phyloP scores from a whole-genome alignment of 78 protist species.

The Ministeria vibrans region DNA sequence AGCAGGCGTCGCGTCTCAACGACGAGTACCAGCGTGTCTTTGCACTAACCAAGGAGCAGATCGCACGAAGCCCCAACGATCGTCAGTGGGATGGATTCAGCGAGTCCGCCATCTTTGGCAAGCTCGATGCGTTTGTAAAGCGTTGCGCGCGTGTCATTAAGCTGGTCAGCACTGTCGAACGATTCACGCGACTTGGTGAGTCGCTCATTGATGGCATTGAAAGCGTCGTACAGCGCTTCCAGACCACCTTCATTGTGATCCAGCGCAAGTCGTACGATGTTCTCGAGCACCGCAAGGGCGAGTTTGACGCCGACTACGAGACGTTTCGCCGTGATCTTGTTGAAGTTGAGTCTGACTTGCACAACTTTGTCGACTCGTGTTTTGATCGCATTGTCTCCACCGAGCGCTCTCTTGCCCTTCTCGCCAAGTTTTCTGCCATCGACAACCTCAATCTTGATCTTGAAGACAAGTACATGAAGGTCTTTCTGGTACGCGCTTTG shows the following conservation, averaged over 20 bases:
- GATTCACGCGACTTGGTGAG: slow-evolving; percentile 32
- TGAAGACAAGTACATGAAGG: slow-evolving; percentile 41
- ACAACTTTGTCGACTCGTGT: slow-evolving; percentile 42
- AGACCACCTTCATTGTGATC: slow-evolving; percentile 25
- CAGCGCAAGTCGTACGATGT: slow-evolving; percentile 60
- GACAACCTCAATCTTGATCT: slow-evolving; percentile 47
- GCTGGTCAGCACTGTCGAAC: slow-evolving; percentile 47
- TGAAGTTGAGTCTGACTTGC: slow-evolving; percentile 47
- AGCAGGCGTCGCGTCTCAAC: slow-evolving; percentile 22
- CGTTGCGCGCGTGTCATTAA: slow-evolving; percentile 60
- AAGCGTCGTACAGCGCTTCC: slow-evolving; percentile 16
- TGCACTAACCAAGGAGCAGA: neutral
- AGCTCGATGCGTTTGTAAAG: slow-evolving; percentile 61
- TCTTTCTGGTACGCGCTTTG: too few relatives aligned
- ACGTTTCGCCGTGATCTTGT: slow-evolving; percentile 34
- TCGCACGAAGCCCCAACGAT: slow-evolving; percentile 30
- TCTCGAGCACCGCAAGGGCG: slow-evolving; percentile 36
- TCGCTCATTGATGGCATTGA: slow-evolving; percentile 53
- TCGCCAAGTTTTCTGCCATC: slow-evolving; percentile 52
- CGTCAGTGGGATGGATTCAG: slow-evolving; percentile 61
- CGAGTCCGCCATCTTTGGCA: slow-evolving; percentile 61
- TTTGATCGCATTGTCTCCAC: slow-evolving; percentile 46
- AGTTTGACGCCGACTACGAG: slow-evolving; percentile 64
- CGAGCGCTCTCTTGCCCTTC: slow-evolving; percentile 37
- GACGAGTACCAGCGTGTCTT: slow-evolving; percentile 35